phyloP scores from a whole-genome alignment of 305 asterid genomes.

The Coffea humblotiana region DNA sequence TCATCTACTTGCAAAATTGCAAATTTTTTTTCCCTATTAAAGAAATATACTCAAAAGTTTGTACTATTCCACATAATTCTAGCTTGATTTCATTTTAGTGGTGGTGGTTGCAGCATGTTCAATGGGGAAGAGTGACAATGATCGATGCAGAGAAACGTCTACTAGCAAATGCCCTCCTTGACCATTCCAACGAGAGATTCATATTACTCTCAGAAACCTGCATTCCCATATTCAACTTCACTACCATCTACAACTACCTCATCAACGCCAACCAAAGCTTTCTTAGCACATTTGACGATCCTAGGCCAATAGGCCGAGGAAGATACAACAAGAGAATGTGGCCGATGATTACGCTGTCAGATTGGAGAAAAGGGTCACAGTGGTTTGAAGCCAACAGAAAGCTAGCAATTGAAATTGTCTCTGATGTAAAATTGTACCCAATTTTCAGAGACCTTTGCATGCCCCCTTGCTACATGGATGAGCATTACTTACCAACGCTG shows the following conservation, averaged over 20 bases:
- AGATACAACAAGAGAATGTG: slow-evolving; percentile 60
- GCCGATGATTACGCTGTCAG: slow-evolving; percentile 40
- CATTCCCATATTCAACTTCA: slow-evolving; percentile 67
- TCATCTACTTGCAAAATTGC: no score
- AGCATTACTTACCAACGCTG: slow-evolving; percentile 68
- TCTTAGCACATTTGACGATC: slow-evolving; percentile 56
- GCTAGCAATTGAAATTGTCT: slow-evolving; percentile 48
- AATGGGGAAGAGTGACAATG: slow-evolving; percentile 71
- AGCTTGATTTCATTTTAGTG: not conserved
- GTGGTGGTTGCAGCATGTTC: slow-evolving; percentile 39
- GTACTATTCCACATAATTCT: not conserved
- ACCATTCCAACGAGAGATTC: slow-evolving; percentile 57
- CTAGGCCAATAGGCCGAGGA: slow-evolving; percentile 56
- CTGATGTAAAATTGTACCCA: slow-evolving; percentile 51
- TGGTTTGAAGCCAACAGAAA: slow-evolving; percentile 60
- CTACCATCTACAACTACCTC: slow-evolving; percentile 52
- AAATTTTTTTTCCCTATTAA: not conserved
- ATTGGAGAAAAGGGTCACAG: slow-evolving; percentile 78
- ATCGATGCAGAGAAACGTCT: slow-evolving; percentile 66
- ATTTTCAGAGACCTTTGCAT: slow-evolving; percentile 48
- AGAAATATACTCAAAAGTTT: no score
- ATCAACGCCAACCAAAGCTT: slow-evolving; percentile 49
- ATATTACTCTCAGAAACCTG: slow-evolving; percentile 65
- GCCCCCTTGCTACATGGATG: slow-evolving; percentile 88
- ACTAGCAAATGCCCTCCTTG: slow-evolving; percentile 63